Percentiles rank a stretch among this genome's conserved stretches.
phyloP scores from a whole-genome alignment of 2,329 filamentous ascomycete species.

The Huntiella savannae region DNA sequence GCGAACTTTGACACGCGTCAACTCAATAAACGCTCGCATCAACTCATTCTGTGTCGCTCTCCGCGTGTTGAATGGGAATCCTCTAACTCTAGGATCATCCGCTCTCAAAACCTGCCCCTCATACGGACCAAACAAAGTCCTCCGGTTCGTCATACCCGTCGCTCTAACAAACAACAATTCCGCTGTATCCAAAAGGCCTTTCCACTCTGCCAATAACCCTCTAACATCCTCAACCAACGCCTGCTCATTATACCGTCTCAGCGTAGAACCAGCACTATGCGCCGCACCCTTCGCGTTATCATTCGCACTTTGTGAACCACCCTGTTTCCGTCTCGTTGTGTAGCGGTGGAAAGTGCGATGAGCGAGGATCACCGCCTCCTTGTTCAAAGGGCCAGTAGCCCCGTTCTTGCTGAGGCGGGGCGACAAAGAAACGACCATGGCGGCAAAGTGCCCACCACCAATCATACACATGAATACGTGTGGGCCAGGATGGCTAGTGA shows the following conservation, averaged over 20 bases:
- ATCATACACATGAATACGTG: constrained; percentile 98
- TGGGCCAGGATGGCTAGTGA: constrained; percentile 45
- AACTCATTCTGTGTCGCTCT: constrained; percentile 85
- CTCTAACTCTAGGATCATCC: constrained; percentile 62
- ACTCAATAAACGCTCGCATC: constrained; percentile 83
- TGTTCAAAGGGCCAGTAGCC: constrained; percentile 50
- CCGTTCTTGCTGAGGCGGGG: constrained; percentile 56
- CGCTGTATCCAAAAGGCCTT: constrained; percentile 60
- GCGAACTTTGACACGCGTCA: constrained; percentile 74
- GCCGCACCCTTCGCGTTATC: constrained; percentile 87
- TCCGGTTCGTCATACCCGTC: constrained; percentile 67
- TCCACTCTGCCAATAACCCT: constrained; percentile 67
- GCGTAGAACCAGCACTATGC: constrained; percentile 75
- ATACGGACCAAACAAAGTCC: constrained; percentile 79
- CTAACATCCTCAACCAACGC: constrained; percentile 80
- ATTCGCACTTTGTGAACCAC: constrained; percentile 83
- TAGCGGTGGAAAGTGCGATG: constrained; percentile 98
- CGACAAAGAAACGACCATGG: constrained; percentile 79
- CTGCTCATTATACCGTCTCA: constrained; percentile 87
- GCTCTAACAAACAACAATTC: constrained; percentile 79
- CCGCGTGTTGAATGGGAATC: constrained; percentile 84
- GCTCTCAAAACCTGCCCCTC: constrained; percentile 66
- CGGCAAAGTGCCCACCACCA: constrained; percentile 90
- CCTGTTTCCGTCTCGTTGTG: constrained; percentile 88
- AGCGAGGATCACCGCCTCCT: constrained; percentile 71